Percentiles rank a stretch among this genome's conserved stretches.
Conservation (phyloP, 2,329 filamentous ascomycete genomes). For the Sporothrix humicola region DNA sequence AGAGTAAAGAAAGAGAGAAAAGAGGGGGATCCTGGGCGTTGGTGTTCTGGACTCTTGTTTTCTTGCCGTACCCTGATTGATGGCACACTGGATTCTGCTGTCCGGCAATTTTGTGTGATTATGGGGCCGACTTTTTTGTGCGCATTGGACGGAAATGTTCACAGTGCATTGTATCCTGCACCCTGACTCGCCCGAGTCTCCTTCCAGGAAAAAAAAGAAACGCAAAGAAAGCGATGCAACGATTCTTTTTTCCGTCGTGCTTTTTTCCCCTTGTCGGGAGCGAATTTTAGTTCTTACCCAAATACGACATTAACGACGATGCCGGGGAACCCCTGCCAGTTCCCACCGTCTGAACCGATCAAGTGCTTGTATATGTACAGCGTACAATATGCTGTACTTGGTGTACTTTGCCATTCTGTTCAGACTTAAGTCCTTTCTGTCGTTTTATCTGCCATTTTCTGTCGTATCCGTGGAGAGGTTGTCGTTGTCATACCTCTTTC, state of each 20-base stretch:
- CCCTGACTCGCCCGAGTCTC: not conserved
- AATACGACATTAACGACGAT: not conserved
- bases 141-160: not conserved
- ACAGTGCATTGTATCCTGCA: too few relatives aligned
- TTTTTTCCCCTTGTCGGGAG: not conserved
- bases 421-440: too few relatives aligned
- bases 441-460: too few relatives aligned
- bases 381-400: too few relatives aligned
- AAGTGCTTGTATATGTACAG: too few relatives aligned
- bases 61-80: not conserved
- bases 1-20: not conserved
- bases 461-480: too few relatives aligned
- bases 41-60: slow-evolving; percentile 14
- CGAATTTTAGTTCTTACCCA: not conserved
- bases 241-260: not conserved
- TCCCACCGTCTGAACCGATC: too few relatives aligned
- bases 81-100: not conserved
- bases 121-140: not conserved
- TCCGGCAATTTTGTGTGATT: not conserved
- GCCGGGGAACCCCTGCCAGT: not conserved
- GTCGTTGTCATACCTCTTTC: not conserved
- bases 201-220: not conserved
- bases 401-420: too few relatives aligned
- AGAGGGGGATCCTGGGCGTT: not conserved
- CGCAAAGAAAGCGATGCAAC: not conserved